Percentiles rank a stretch among this genome's conserved stretches.
These are phyloP conservation scores for Coemansia furcata DNA, from an alignment of 192 early-diverging fungal species.

Conservation along the genomic window DNA sequence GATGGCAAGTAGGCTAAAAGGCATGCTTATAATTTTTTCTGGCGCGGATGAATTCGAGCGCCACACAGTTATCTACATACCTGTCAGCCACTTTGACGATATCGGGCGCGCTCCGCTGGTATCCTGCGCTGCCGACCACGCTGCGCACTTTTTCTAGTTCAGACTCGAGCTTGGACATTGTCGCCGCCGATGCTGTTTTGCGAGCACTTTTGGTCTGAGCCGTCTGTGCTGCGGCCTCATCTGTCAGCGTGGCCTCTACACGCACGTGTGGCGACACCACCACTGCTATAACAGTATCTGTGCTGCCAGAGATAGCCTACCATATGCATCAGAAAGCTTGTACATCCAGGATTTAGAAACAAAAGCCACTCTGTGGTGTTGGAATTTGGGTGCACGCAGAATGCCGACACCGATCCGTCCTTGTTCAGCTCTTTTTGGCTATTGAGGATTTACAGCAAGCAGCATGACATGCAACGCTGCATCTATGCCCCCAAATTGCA, in stretches of 20 bases:
- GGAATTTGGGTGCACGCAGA: neutral
- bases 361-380: neutral
- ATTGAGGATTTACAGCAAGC: neutral
- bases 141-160: slow-evolving; percentile 27
- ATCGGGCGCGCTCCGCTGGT: slow-evolving; percentile 29
- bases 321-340: neutral
- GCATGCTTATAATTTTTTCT: neutral
- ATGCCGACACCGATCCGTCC: neutral
- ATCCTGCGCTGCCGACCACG: slow-evolving; percentile 27
- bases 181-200: neutral
- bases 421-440: neutral
- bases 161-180: slow-evolving; percentile 25
- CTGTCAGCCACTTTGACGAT: slow-evolving; percentile 46
- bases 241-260: slow-evolving; percentile 18
- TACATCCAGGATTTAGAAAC: neutral
- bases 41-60: slow-evolving; percentile 1
- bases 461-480: neutral
- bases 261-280: slow-evolving; percentile 38
- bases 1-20: neutral
- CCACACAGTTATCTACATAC: slow-evolving; percentile 22
- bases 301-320: neutral
- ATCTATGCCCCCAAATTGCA: neutral
- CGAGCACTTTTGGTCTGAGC: neutral
- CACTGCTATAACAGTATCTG: neutral
- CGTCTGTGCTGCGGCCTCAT: neutral